Evolutionary conservation across 352 stramenopile species (phyloP), one percentile per base, ranked within the genome.

Genomic region (Pythium rishiriense): DNA sequence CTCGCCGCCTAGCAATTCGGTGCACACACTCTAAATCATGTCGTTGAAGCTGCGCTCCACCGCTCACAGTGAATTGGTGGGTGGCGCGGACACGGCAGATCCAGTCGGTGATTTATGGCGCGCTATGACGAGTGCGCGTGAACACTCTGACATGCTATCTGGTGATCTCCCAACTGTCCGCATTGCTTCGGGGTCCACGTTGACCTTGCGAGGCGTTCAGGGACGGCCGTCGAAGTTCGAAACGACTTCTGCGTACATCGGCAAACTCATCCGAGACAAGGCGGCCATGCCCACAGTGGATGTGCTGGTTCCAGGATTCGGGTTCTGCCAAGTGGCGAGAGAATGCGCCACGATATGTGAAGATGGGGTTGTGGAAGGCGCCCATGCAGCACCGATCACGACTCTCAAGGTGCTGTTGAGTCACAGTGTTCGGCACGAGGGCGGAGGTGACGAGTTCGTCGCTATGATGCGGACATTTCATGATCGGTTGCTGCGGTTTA

Each of bases 401-500:
- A 55, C 28, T 5, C 28, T 55, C 28, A 37, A 55, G 17, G 5
- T 55, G 1, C 15, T 28, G 2, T 17, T 55, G 15, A 42, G 8
- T 29, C 48, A 55, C 19, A 55, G 19, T 21, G 1, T 1, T 14
- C 26, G 48, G 3, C n/a, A 26, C 17, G 48, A 55, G 4, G 48
- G 48, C 26, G 15, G 28, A 6, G 29, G 28, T n/a, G 48, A 55
- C 9, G 48, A 41, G 28, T 8, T 28, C 26, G 28, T 24, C 5
- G 29, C 21, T 15, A 10, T 41, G 17, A 55, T 55, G 48, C 28
- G 48, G 3, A 55, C 28, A 5, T 55, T 55, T 9, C 2, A n/a
- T 7, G 28, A 37, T 24, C 48, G 48, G 28, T 29, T 55, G 28
- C 26, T 55, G 2, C 26, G n/a, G 48, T 55, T 55, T 55, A 29